phyloP scores from a whole-genome alignment of 495 filamentous ascomycete genomes.

The Neurospora sp. region DNA sequence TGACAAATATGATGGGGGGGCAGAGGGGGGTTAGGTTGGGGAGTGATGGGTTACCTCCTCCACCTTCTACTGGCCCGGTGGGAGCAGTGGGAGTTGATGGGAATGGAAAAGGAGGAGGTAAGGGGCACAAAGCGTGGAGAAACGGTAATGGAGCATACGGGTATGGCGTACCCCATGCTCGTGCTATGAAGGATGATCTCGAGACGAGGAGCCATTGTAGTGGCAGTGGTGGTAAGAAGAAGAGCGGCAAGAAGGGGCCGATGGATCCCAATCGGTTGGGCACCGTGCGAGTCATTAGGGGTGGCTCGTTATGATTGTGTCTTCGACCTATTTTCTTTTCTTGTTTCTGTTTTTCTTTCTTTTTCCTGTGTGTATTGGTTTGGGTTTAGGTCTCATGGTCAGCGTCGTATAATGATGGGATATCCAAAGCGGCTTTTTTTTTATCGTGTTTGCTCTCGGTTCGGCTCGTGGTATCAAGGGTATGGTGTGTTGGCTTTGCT shows the following conservation, averaged over 20 bases:
- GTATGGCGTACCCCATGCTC: not conserved
- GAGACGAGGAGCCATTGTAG: not conserved
- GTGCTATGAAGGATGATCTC: not conserved
- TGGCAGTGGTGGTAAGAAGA: not conserved
- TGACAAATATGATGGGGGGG: not conserved
- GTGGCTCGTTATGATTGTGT: conserved; percentile 8
- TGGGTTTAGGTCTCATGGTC: not conserved
- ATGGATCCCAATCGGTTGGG: conserved; percentile 3
- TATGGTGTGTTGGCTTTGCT: not conserved
- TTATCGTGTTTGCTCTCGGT: too few relatives aligned
- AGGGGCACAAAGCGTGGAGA: not conserved
- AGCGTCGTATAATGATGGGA: not conserved
- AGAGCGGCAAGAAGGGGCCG: not conserved
- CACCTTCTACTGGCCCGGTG: not conserved
- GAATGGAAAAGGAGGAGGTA: too few relatives aligned
- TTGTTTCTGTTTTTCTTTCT: not conserved
- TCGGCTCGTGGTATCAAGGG: too few relatives aligned
- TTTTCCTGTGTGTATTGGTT: not conserved
- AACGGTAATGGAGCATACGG: not conserved
- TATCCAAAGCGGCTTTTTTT: too few relatives aligned
- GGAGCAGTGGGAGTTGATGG: too few relatives aligned
- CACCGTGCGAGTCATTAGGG: conserved; percentile 11
- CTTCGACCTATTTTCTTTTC: not conserved
- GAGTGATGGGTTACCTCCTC: not conserved
- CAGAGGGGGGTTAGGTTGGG: not conserved